Evolutionary conservation across 2,329 filamentous ascomycete species (phyloP).

Genomic region (Colletotrichum agaves): DNA sequence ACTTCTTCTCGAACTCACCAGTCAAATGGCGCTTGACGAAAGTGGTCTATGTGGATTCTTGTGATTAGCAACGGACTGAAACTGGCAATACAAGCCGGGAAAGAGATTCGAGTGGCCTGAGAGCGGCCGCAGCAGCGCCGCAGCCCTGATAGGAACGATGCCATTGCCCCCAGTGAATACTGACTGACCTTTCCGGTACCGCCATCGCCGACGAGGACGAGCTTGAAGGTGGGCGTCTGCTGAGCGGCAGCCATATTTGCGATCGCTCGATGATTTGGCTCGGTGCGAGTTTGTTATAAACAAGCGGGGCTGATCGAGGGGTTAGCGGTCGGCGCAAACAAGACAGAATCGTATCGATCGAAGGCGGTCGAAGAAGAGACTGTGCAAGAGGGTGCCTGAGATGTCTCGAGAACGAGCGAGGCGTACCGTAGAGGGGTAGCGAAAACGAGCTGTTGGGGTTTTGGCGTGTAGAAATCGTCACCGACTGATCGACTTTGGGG

Average conservation of each 20-base stretch:
- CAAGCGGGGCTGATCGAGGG: conserved; percentile 52
- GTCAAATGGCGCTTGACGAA: conserved; percentile 99
- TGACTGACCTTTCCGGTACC: conserved; percentile 92
- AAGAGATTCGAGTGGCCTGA: not conserved
- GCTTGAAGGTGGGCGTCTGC: conserved; percentile 90
- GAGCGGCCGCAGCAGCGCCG: not conserved
- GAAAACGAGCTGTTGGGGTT: conserved; percentile 28
- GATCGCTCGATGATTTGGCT: conserved; percentile 40
- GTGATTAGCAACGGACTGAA: conserved; percentile 39
- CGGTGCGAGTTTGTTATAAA: conserved; percentile 54
- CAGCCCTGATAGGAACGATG: not conserved
- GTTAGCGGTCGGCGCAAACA: conserved; percentile 34
- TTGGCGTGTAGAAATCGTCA: conserved; percentile 49
- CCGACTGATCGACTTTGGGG: conserved; percentile 50
- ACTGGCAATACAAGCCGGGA: not conserved
- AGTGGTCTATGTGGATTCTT: conserved; percentile 76
- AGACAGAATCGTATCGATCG: conserved; percentile 1
- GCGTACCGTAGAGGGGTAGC: conserved; percentile 19
- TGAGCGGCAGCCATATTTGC: conserved; percentile 73
- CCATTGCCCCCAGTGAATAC: no score
- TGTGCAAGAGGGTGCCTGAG: conserved; percentile 26
- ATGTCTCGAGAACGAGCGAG: not conserved
- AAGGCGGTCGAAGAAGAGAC: conserved; percentile 27
- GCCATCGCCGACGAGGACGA: conserved; percentile 98
- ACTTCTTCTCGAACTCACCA: conserved; percentile 99